Base-by-base conservation (phyloP, 371 early-diverging fungal genomes). In the Mortierella sp. region DNA sequence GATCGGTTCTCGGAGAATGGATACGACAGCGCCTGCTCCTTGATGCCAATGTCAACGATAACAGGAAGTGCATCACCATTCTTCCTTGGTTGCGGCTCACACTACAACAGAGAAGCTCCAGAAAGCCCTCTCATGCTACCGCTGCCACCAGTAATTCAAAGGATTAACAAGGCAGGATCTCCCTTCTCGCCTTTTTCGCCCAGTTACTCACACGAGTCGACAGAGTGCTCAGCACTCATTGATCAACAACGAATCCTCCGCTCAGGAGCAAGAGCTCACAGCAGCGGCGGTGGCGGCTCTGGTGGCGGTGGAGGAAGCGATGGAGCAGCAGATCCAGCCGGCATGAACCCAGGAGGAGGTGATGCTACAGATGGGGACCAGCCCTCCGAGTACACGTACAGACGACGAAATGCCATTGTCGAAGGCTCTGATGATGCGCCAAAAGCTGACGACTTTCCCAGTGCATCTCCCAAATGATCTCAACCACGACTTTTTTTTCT, bases 351-450 rank as follows among this genome's bases (percentile, higher is more conserved):
- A 43, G 79, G 75, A 53, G 80, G 71, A 59, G 75, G 80, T 26
- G 80, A 80, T 35, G 56, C 59, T 1, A 54, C 43, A 28, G 75
- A 74, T 22, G 80, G 79, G 1, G 79, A 70, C 28, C 47, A 55
- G 22, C 80, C 80, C 13, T 63, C 64, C 1, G 74, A 73, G 12
- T 80, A 74, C 58, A 80, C 80, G 19, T 80, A 70, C 61, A 35
- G 80, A 59, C 70, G 80, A 51, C 62, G 80, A 64, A 80, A 80
- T 32, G 80, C 80, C 22, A 74, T 80, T 58, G 80, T 80, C 32
- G 80, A 80, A 23, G 80, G 80, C 49, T 70, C 75, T 22, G 80
- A 78, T 0, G 78, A 78, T 4, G 78, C 78, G 54, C 78, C 78
- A 49, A 78, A 72, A 49, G 68, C 78, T 8, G 78, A 78, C 28